Evolutionary conservation across 2,329 filamentous ascomycete species (phyloP).

Genomic region (Hypoxylon sp.): DNA sequence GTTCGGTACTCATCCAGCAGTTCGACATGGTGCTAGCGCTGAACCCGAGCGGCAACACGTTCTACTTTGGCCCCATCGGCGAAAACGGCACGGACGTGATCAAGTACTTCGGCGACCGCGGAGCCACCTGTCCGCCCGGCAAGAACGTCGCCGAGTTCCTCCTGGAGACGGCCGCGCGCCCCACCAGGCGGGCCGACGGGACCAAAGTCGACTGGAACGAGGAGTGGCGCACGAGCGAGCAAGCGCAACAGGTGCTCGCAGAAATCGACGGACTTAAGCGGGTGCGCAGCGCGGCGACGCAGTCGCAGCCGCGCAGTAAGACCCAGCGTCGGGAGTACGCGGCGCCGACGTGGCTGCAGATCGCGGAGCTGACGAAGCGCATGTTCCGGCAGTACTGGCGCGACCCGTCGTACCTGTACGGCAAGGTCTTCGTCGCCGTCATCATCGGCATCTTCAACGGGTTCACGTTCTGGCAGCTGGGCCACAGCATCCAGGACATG

Average conservation of each 20-base stretch:
- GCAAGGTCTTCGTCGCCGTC: conserved; percentile 78
- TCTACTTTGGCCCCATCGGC: conserved; percentile 80
- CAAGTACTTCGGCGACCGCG: conserved; percentile 75
- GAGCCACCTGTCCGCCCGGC: conserved; percentile 71
- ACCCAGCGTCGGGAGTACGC: conserved; percentile 71
- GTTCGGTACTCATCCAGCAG: conserved; percentile 74
- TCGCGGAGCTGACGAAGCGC: conserved; percentile 73
- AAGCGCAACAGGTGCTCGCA: conserved; percentile 67
- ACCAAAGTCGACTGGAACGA: conserved; percentile 76
- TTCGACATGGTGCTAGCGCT: conserved; percentile 80
- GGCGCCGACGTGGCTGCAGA: conserved; percentile 72
- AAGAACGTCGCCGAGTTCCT: conserved; percentile 64
- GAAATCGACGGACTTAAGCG: conserved; percentile 73
- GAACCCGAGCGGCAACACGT: conserved; percentile 75
- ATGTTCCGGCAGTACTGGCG: conserved; percentile 81
- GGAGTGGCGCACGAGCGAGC: conserved; percentile 75
- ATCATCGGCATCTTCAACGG: conserved; percentile 82
- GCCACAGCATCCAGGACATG: conserved; percentile 73
- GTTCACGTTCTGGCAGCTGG: conserved; percentile 80
- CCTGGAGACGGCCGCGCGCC: conserved; percentile 58
- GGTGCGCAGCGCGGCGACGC: conserved; percentile 41
- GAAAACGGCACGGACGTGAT: conserved; percentile 73
- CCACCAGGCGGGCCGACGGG: conserved; percentile 52
- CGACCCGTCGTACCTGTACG: conserved; percentile 80
- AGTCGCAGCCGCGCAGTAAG: conserved; percentile 19